Base-by-base conservation (phyloP, 116 monocot species). In the Papilionanthe hybrid region DNA sequence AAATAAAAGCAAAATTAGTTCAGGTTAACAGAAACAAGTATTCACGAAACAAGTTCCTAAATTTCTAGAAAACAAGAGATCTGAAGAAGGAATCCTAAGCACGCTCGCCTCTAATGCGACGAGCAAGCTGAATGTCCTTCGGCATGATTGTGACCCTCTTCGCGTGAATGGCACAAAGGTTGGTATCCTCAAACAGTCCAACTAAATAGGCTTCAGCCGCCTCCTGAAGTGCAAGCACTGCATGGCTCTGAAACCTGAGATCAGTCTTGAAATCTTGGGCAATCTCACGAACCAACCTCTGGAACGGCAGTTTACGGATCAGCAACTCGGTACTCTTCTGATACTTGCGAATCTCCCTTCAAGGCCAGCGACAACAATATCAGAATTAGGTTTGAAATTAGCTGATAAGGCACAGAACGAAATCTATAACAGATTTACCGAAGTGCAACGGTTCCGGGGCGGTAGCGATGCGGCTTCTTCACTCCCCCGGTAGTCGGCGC, bases 261-360 rank as follows among this genome's bases (percentile, higher is more conserved):
- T 85, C 88, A 8, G 80, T 82, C 88, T 88, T 88, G 77, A 88
- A 88, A 71, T 88, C 88, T 77, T 88, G 88, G 43, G 88, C 88
- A 79, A 88, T 88, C 78, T 88, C 84, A 1, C 84, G 76, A 63
- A 88, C 88, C 56, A 88, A 68, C 41, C 82, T 78, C 88, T 88
- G 88, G 82, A 87, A 87, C 9, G 87, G 87, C 0, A 87, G 78
- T 78, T 87, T 87, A 11, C 87, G 60, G 44, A 87, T 85, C 82
- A 88, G 79, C 30, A 88, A 82, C 78, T 88, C 88, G 5, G 87
- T 87, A 75, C 81, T 83, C 75, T 87, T 88, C 85, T 85, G 84
- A 78, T 85, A 88, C 82, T 88, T 88, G 7, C 84, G 75, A 68
- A 88, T 88, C 74, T 88, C 84, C 6, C 30, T 30, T 18, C 32